Base-by-base conservation (phyloP, 1,284 basidiomycete genomes). In the Neonothopanus nambi region DNA sequence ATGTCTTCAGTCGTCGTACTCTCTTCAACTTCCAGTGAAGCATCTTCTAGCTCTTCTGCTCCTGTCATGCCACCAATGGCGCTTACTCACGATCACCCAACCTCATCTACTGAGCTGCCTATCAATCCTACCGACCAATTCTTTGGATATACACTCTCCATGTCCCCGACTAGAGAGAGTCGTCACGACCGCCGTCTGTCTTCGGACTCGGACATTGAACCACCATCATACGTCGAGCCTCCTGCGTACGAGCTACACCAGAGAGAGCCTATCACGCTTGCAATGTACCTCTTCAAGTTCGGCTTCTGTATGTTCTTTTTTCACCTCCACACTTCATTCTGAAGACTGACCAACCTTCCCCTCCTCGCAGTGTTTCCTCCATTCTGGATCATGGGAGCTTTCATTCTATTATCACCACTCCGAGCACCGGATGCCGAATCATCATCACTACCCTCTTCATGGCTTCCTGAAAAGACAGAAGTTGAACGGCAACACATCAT, bases 401-500 rank as follows among this genome's bases (percentile, higher is more conserved):
- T 63, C 50, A 66, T 71, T 30, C 61, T 68, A 20, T 18, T 65
- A 15, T 70, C 61, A 4, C 68, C 67, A 2, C 59, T 72, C 18
- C 58, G 57, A 15, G 59, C 61, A 7, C 65, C 70, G 2, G 42
- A 52, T 5, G 5, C 37, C 23, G 23, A 5, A n/a, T 24, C 38
- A 17, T 60, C 61, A 2, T 57, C 59, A 17, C 45, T 52, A 11
- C 60, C 64, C 1, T 45, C 43, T 9, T 54, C 56, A 66, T 76
- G 57, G 75, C 67, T 70, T 78, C 82, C 58, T 73, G 70, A 60
- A 61, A 80, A 78, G 69, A 79, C 62, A 58, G 70, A 54, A 69
- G 66, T 51, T 62, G 74, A 62, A 75, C 80, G 58, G 69, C 68
- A 46, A 74, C 78, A 63, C 65, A 70, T 73, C 30, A 63, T 72